Evolutionary conservation across 2,329 filamentous ascomycete species (phyloP), one percentile per base, ranked within the genome.

Genomic region (Phialophora verrucosa): DNA sequence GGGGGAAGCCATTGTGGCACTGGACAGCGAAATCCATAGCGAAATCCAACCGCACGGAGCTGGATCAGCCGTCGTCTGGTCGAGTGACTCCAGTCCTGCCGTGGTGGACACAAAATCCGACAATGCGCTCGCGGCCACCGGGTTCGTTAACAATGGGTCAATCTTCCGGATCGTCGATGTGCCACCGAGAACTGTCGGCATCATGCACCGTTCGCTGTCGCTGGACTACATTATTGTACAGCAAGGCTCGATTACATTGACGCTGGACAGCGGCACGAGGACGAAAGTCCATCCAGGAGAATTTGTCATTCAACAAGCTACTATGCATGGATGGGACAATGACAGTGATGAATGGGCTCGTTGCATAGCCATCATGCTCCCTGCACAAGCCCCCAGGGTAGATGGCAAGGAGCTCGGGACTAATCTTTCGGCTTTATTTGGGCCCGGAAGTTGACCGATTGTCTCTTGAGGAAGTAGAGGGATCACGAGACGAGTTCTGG

Each of bases 151-250:
- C 8, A 49, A 65, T 17, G 69, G 70, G 20, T 50, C 66, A 17
- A 70, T 66, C 3, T 55, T 68, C 11, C 65, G 70, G 29, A 63
- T 69, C 20, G 69, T 73, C 32, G 72, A 72, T 38, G 66, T 73
- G 49, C 69, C 72, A 4, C 70, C 70, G 11, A 32, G 44, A n/a
- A 58, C 17, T 29, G 11, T 55, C 29, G 70, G 70, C n/a, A 17
- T 70, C 20, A 67, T 73, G 63, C 73, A 75, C 63, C 71, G 73
- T 20, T 73, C 73, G 3, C 20, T 73, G 31, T 73, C 66, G 11
- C 61, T 75, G 32, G 73, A 75, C 58, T 74, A 73, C 61, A 71
- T 68, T 23, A 69, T 75, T 27, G 65, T 75, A 23, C 63, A 73
- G 57, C 62, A 69, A n/a, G 73, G 73, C 5, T 69, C 73, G 60